Base-by-base conservation (phyloP, 2,329 filamentous ascomycete species). In the Ceratocystis diversiconidia region DNA sequence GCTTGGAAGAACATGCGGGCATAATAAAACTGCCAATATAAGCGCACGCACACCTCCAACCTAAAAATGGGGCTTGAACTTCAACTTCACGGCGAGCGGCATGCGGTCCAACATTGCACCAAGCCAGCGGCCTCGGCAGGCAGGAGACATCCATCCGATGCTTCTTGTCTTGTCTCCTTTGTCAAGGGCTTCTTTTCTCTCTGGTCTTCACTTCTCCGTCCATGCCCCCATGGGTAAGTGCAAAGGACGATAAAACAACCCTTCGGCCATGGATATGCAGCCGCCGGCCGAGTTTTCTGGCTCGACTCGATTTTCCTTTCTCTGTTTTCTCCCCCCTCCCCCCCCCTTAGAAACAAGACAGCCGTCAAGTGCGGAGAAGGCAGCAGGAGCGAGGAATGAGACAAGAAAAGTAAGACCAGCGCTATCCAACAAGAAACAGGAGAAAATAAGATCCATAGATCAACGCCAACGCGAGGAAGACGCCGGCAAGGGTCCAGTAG, bases 281-380 rank as follows among this genome's bases (percentile, higher is more conserved):
- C 25, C 15, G 15, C 55, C 55, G 55, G n/a, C 55, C 17, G 12
- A 55, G 25, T 30, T 19, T 12, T 59, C 19, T 59, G 28, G 8
- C 55, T 57, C 12, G 7, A 59, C 2, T 15, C 1, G 15, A n/a
- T 59, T 8, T 59, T 36, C 15, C 22, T 7, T 36, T n/a, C 7
- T 59, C 15, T n/a, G 3, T 17, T 30, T 2, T 15, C 28, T 15
- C 7, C 6, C 7, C 43, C 7, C 43, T 5, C 43, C 41, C 41
- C n/a, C 22, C 22, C 30, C 28, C 8, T 28, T 30, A 15, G 55
- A 59, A 36, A 59, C 55, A 59, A 59, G 12, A 59, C 55, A 59
- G 55, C 12, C 28, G 55, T 59, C 55, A 36, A 59, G 55, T 59
- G 55, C 19, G 55, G 55, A 59, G 55, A 59, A 59, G 25, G 22